Conservation (phyloP, 495 filamentous ascomycete species). For the Aspergillus mulundensis region DNA sequence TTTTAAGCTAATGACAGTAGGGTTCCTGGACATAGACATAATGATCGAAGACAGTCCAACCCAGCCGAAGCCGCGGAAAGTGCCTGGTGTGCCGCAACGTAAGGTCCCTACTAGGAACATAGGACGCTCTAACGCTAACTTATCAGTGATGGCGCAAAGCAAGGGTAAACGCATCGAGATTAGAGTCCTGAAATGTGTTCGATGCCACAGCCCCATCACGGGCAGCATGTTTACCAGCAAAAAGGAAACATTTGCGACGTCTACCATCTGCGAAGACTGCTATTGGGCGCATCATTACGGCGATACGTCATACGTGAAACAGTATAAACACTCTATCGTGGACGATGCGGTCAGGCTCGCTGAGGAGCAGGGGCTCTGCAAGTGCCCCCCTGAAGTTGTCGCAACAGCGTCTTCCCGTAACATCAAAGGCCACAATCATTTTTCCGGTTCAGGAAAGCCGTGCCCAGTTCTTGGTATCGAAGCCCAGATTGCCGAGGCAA, state of each 20-base stretch:
- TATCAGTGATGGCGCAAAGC: neutral
- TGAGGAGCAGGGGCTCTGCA: neutral
- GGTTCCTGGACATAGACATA: constrained; percentile 32
- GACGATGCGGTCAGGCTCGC: neutral
- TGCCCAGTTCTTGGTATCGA: neutral
- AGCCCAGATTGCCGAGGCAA: neutral
- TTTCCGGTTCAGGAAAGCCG: too few species aligned
- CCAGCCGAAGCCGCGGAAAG: neutral
- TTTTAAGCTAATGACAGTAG: neutral
- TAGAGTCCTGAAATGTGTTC: neutral
- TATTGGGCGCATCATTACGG: constrained; percentile 17
- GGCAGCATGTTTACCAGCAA: constrained; percentile 5
- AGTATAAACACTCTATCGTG: constrained; percentile 29
- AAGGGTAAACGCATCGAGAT: neutral
- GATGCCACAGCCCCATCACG: constrained; percentile 2
- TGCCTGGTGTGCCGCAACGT: constrained; percentile 9
- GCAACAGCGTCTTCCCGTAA: neutral
- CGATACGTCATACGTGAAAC: constrained; percentile 17
- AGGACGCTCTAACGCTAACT: too few species aligned
- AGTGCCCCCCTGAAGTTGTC: neutral
- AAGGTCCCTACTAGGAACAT: too few species aligned
- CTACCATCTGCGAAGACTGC: constrained; percentile 17
- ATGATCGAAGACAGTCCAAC: neutral
- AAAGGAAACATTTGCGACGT: neutral
- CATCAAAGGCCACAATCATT: neutral